These are phyloP conservation scores for Epichloe hybrida DNA, from an alignment of 2,329 filamentous ascomycete species.

Conservation along the genomic window DNA sequence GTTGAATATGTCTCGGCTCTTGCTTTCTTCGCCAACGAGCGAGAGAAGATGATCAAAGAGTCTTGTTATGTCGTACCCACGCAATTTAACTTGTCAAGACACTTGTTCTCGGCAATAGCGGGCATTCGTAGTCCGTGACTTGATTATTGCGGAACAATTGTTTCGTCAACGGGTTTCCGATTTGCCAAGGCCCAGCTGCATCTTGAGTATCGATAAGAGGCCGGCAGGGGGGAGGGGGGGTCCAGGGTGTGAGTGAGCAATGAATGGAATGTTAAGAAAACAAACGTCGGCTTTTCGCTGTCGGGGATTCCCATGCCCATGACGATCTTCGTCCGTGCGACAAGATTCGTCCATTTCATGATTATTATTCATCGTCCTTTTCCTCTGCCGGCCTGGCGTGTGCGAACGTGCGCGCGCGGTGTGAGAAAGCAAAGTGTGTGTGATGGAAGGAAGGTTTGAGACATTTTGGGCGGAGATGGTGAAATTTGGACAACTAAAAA, in stretches of 20 bases:
- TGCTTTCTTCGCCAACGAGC: background rate
- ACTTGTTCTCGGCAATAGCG: background rate
- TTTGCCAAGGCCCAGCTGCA: background rate
- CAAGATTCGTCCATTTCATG: background rate
- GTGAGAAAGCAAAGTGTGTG: background rate
- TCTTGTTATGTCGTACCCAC: background rate
- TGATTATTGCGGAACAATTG: background rate
- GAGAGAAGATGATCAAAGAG: background rate
- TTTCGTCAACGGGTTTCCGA: background rate
- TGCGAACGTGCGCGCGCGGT: background rate
- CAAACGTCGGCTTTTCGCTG: background rate
- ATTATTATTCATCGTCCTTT: background rate
- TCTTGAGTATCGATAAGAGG: background rate
- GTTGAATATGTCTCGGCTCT: conserved; percentile 1
- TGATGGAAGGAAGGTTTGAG: conserved; percentile 1
- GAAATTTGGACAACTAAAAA: conserved; percentile 5
- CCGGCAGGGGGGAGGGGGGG: background rate
- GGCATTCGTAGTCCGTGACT: background rate
- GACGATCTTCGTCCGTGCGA: background rate
- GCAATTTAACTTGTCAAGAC: background rate
- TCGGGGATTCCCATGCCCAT: background rate
- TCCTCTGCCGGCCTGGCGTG: background rate
- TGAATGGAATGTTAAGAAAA: background rate
- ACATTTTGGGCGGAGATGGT: background rate
- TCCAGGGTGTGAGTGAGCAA: background rate